Conservation (phyloP, 306 rosid species). For the Cucumis hystrix region DNA sequence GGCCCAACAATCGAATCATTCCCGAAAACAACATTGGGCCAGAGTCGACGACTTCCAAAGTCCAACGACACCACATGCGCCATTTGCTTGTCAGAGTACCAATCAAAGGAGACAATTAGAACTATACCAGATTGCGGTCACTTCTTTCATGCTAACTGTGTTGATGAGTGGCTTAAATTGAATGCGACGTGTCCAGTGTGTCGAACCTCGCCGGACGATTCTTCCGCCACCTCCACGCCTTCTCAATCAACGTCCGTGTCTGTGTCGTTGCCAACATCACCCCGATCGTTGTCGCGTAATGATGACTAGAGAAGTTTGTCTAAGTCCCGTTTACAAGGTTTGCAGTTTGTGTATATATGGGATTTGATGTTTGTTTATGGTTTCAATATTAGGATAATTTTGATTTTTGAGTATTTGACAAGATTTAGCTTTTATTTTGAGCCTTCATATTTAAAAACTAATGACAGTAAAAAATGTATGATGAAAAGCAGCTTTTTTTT, state of each 20-base stretch:
- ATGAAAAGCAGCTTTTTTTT: not conserved
- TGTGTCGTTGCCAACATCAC: constrained; percentile 4
- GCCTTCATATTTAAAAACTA: not conserved
- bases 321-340: not conserved
- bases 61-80: constrained; percentile 42
- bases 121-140: constrained; percentile 59
- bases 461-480: not conserved
- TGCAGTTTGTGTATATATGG: not conserved
- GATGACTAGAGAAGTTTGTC: not conserved
- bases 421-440: not conserved
- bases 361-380: not conserved
- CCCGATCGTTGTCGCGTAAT: constrained; percentile 5
- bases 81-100: constrained; percentile 51
- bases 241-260: not conserved
- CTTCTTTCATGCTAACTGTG: constrained; percentile 46
- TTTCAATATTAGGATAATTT: not conserved
- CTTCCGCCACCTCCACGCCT: constrained; percentile 8
- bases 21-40: constrained; percentile 37
- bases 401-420: not conserved
- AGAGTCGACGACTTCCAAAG: constrained; percentile 38
- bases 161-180: constrained; percentile 67
- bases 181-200: constrained; percentile 66
- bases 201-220: constrained; percentile 30
- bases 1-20: constrained; percentile 58
- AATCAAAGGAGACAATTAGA: constrained; percentile 44